These are phyloP conservation scores for Arxiozyma telluris DNA, from an alignment of 1,139 yeast species.

Conservation along the genomic window DNA sequence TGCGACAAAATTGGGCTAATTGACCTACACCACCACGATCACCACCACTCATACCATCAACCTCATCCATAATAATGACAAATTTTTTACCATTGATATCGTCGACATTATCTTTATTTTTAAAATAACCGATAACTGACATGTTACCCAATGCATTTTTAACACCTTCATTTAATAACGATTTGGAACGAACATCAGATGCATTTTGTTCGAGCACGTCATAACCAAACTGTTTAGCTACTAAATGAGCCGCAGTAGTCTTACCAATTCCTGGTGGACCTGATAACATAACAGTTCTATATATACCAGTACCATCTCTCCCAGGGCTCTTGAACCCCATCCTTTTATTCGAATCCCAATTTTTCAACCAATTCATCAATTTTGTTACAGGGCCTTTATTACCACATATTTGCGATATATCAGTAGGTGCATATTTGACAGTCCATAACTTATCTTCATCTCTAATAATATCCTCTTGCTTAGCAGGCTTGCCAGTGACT, in stretches of 20 bases:
- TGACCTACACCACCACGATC: conserved; percentile 99
- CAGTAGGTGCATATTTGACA: conserved; percentile 79
- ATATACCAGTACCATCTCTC: conserved; percentile 52
- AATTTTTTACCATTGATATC: conserved; percentile 41
- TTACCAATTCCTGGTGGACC: conserved; percentile 86
- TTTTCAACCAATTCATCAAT: conserved; percentile 62
- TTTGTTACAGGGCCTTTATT: conserved; percentile 68
- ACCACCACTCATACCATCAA: conserved; percentile 98
- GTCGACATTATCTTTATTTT: conserved; percentile 31
- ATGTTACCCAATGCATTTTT: conserved; percentile 70
- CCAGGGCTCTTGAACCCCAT: conserved; percentile 50
- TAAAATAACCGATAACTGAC: conserved; percentile 73
- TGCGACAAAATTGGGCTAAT: conserved; percentile 75
- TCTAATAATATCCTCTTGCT: conserved; percentile 17
- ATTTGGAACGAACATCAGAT: conserved; percentile 83
- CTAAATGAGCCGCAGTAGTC: conserved; percentile 69
- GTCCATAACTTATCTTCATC: conserved; percentile 74
- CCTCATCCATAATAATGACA: conserved; percentile 95
- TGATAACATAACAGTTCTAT: conserved; percentile 74
- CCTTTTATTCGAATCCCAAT: conserved; percentile 59
- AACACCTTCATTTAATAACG: conserved; percentile 56
- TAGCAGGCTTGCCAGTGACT: conserved; percentile 18
- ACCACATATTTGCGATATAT: conserved; percentile 74
- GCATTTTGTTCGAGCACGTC: conserved; percentile 74
- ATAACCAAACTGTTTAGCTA: conserved; percentile 59